phyloP scores from a whole-genome alignment of 1,284 basidiomycete genomes.

The Melampsora medusae region DNA sequence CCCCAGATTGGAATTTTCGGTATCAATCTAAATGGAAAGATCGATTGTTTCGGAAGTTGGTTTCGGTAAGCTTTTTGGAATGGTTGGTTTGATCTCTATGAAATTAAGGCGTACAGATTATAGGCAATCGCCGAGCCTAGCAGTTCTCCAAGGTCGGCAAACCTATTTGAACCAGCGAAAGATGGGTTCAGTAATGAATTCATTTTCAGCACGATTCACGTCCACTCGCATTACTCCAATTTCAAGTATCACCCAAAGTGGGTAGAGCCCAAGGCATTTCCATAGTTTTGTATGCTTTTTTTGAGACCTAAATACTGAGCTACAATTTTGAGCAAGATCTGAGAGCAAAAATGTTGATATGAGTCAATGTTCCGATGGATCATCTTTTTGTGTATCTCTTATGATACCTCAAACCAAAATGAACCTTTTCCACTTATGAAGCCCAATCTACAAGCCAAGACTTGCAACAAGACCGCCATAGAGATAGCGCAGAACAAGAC shows the following conservation, averaged over 20 bases:
- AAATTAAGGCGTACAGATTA: constrained; percentile 5
- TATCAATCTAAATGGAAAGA: constrained; percentile 7
- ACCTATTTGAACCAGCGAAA: background rate
- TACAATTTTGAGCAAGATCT: constrained; percentile 37
- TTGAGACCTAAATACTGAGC: background rate
- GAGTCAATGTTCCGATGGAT: background rate
- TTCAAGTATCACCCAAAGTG: constrained; percentile 25
- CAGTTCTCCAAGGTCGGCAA: constrained; percentile 32
- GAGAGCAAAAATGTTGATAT: constrained; percentile 32
- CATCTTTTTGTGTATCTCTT: background rate
- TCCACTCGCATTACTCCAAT: constrained; percentile 18
- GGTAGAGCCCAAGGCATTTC: constrained; percentile 8
- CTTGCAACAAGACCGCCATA: constrained; percentile 39
- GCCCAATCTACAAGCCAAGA: constrained; percentile 25
- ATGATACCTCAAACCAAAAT: constrained; percentile 46
- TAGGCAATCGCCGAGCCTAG: constrained; percentile 31
- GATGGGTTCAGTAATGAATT: background rate
- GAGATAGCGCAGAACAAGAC: constrained; percentile 13
- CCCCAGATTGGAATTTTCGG: constrained; percentile 24
- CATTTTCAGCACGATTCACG: background rate
- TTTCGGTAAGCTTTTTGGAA: too few relatives aligned
- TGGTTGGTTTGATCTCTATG: too few relatives aligned
- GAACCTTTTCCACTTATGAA: constrained; percentile 33
- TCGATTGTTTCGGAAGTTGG: too few relatives aligned
- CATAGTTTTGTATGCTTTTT: background rate